Percentiles rank a stretch among this genome's conserved stretches.
Conservation (phyloP, 345 rosid species). For the Fremontodendron californicum region DNA sequence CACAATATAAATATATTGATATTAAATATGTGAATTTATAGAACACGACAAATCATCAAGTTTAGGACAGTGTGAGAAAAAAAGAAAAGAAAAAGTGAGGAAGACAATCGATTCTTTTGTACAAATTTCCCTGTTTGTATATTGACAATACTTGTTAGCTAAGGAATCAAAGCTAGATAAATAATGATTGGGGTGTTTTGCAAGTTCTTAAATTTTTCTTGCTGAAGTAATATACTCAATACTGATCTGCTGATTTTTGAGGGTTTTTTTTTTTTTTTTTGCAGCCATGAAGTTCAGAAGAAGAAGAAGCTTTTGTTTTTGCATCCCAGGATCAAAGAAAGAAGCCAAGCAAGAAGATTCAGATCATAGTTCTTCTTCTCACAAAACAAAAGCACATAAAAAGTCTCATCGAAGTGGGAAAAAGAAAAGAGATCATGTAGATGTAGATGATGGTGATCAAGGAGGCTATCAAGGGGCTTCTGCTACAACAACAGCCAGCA, state of each 20-base stretch:
- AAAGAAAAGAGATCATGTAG: not conserved
- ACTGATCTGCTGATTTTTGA: not conserved
- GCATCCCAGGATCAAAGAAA: slow-evolving; percentile 8
- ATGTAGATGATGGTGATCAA: not conserved
- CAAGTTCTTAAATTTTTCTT: not conserved
- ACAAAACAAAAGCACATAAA: not conserved
- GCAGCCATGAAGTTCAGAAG: not conserved
- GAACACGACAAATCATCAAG: too few relatives aligned
- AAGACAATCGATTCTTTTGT: not conserved
- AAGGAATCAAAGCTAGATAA: not conserved
- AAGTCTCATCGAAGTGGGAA: not conserved
- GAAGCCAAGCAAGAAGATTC: not conserved
- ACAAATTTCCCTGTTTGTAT: not conserved
- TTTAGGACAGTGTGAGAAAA: too few relatives aligned
- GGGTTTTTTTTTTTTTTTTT: not conserved
- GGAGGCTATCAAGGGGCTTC: not conserved
- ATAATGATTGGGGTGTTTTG: not conserved
- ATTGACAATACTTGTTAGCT: not conserved
- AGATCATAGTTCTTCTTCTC: not conserved
- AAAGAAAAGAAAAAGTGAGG: not conserved
- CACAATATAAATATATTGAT: too few relatives aligned
- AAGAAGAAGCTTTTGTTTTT: slow-evolving; percentile 8
- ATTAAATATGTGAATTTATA: too few relatives aligned
- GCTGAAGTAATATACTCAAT: not conserved
- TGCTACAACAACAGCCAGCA: not conserved